Percentiles rank a stretch among this genome's conserved stretches.
These are phyloP conservation scores for Fusarium papillatum DNA, from an alignment of 2,329 filamentous ascomycete genomes.

Conservation along the genomic window DNA sequence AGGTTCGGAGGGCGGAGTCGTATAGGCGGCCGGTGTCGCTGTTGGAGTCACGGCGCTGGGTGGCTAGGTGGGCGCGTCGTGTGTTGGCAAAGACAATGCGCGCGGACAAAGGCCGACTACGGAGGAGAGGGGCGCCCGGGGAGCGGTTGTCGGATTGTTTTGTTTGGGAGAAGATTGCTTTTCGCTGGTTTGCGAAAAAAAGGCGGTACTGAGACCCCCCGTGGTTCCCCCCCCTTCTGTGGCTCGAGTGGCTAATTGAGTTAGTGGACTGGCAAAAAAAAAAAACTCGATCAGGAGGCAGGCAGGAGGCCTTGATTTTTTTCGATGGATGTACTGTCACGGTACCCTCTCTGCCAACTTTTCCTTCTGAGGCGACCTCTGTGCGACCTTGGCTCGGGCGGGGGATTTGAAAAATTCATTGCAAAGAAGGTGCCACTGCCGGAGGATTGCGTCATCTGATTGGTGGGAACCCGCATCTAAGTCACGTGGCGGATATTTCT, in stretches of 20 bases:
- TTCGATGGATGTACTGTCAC: slow-evolving; percentile 15
- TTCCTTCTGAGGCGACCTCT: slow-evolving; percentile 20
- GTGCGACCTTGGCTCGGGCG: slow-evolving; percentile 23
- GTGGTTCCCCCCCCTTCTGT: slow-evolving; percentile 2
- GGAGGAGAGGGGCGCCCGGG: slow-evolving; percentile 44
- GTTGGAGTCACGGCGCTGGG: slow-evolving; percentile 39
- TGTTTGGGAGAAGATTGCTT: slow-evolving; percentile 41
- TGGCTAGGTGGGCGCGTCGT: slow-evolving; percentile 42
- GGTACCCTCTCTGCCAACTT: slow-evolving; percentile 27
- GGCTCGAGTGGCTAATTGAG: slow-evolving; percentile 30
- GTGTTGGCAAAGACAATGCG: slow-evolving; percentile 38
- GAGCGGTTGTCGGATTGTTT: slow-evolving; percentile 33
- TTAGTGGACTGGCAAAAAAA: slow-evolving; percentile 13
- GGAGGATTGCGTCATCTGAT: slow-evolving; percentile 6
- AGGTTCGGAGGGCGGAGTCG: slow-evolving; percentile 19
- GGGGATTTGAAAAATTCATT: slow-evolving; percentile 22
- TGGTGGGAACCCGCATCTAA: background rate
- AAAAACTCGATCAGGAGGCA: slow-evolving; percentile 1
- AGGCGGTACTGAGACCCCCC: slow-evolving; percentile 21
- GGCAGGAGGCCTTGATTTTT: background rate
- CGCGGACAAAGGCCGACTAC: slow-evolving; percentile 49
- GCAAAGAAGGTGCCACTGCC: background rate
- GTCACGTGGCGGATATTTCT: slow-evolving; percentile 20
- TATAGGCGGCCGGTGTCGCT: slow-evolving; percentile 44
- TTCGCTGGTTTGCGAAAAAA: slow-evolving; percentile 39